Evolutionary conservation across 2,329 filamentous ascomycete species (phyloP).

Genomic region (Ceratocystis diversiconidia): DNA sequence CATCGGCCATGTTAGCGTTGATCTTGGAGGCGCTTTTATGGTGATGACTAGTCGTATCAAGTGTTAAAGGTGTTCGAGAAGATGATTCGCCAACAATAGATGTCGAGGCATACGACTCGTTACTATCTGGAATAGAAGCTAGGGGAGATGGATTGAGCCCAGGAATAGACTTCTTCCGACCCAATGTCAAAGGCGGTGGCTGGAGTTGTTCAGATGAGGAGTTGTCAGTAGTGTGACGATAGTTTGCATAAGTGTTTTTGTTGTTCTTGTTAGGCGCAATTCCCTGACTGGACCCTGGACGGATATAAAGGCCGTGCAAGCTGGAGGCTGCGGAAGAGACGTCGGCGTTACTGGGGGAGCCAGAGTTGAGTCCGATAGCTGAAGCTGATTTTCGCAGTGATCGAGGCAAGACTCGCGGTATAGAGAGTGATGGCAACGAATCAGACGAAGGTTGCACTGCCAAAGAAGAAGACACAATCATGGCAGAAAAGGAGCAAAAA

Average conservation of each 20-base stretch:
- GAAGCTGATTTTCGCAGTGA: slow-evolving; percentile 16
- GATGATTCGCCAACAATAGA: slow-evolving; percentile 27
- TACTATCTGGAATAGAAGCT: slow-evolving; percentile 52
- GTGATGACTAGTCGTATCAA: slow-evolving; percentile 24
- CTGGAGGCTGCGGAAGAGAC: slow-evolving; percentile 14
- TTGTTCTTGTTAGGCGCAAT: neutral
- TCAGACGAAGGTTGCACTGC: slow-evolving; percentile 10
- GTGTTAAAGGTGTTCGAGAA: slow-evolving; percentile 8
- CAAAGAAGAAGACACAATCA: slow-evolving; percentile 13
- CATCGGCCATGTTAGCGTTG: slow-evolving; percentile 24
- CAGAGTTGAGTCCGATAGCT: slow-evolving; percentile 13
- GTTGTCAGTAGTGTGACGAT: neutral
- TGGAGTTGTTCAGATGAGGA: slow-evolving; percentile 6
- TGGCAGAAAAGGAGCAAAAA: slow-evolving; percentile 8
- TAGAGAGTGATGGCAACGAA: slow-evolving; percentile 10
- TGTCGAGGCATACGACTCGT: slow-evolving; percentile 46
- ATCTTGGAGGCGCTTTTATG: slow-evolving; percentile 20
- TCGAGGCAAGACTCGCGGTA: slow-evolving; percentile 15
- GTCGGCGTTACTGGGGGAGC: neutral
- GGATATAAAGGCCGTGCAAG: slow-evolving; percentile 12
- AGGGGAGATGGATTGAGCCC: slow-evolving; percentile 51
- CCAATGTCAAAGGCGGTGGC: slow-evolving; percentile 10
- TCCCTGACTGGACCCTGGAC: slow-evolving; percentile 6
- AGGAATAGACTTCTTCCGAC: slow-evolving; percentile 56
- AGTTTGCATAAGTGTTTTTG: neutral